Conservation (phyloP, 495 filamentous ascomycete genomes). For the Tricharina praecox region DNA sequence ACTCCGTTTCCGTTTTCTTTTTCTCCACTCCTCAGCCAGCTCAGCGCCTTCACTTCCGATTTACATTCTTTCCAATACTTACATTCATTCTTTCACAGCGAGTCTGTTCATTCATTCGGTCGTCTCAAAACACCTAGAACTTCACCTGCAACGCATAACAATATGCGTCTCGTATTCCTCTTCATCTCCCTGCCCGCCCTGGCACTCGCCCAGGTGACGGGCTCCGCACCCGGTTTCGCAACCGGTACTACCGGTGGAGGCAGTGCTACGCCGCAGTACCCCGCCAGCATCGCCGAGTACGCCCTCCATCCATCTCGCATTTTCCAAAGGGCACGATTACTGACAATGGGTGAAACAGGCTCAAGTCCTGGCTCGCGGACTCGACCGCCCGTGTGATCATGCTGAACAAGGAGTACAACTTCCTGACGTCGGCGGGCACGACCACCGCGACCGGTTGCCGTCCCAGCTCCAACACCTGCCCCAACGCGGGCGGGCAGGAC, state of each 20-base stretch:
- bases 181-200: neutral
- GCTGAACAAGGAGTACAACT: conserved; percentile 34
- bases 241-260: conserved; percentile 36
- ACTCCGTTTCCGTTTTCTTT: too few species aligned
- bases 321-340: neutral
- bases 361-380: conserved; percentile 28
- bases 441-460: conserved; percentile 29
- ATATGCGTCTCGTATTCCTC: neutral
- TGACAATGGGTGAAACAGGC: conserved; percentile 1
- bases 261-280: conserved; percentile 31
- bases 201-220: conserved; percentile 23
- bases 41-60: neutral
- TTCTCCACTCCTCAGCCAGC: too few species aligned
- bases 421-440: conserved; percentile 30
- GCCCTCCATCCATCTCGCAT: neutral
- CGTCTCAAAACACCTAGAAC: neutral
- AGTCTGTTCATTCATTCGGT: neutral
- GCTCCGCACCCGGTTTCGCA: conserved; percentile 34
- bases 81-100: neutral
- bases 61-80: neutral
- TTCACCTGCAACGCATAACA: neutral
- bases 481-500: conserved; percentile 24
- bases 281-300: conserved; percentile 29
- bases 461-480: conserved; percentile 28
- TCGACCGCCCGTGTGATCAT: conserved; percentile 34